These are phyloP conservation scores for Rhodosporidiobolus odoratus DNA, from an alignment of 768 basidiomycete genomes.

Conservation along the genomic window DNA sequence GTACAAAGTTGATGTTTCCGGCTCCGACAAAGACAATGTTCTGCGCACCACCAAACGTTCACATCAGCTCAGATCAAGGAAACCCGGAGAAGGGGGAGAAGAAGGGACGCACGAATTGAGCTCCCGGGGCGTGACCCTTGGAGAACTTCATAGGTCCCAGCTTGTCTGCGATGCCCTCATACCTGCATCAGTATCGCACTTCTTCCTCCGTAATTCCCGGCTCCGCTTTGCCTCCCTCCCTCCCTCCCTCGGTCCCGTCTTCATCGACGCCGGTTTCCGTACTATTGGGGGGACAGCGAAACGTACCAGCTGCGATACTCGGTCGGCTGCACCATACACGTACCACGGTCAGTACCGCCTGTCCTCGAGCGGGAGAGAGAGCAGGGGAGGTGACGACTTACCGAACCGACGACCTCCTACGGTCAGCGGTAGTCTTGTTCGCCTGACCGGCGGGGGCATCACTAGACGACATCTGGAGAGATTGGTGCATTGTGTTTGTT, in stretches of 20 bases:
- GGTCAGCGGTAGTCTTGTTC: no score
- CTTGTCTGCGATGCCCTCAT: no score
- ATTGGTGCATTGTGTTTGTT: not conserved
- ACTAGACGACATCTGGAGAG: not conserved
- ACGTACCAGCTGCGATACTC: conserved; percentile 22
- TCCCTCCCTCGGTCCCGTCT: no score
- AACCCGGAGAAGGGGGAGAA: not conserved
- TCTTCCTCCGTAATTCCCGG: no score
- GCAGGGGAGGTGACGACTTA: not conserved
- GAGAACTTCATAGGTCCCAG: conserved; percentile 26
- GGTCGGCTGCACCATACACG: conserved; percentile 13
- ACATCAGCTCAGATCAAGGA: not conserved
- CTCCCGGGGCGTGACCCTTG: conserved; percentile 23
- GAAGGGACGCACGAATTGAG: conserved; percentile 11
- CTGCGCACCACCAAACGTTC: not conserved
- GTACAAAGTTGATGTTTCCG: conserved; percentile 94
- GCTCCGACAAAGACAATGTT: conserved; percentile 93
- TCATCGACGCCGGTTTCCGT: no score
- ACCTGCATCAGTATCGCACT: no score
- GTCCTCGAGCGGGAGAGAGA: not conserved
- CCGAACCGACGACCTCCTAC: not conserved
- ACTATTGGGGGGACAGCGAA: no score
- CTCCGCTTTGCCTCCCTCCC: no score
- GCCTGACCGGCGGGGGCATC: not conserved
- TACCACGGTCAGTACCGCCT: not conserved